Evolutionary conservation across 306 rosid species (phyloP).

Genomic region (Astragalus membranaceus): DNA sequence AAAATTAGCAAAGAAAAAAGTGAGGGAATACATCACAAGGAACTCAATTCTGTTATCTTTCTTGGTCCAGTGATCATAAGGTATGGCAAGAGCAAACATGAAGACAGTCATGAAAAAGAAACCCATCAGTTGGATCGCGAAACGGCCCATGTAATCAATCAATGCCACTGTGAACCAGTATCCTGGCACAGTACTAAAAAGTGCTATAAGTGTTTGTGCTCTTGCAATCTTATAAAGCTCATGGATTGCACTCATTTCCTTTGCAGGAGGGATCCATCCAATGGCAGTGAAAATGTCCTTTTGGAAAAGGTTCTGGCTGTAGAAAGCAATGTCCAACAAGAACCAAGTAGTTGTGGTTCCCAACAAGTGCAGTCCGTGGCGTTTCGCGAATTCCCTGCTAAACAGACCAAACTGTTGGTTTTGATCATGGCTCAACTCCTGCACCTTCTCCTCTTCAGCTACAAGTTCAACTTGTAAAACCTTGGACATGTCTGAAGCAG

Average conservation of each 20-base stretch:
- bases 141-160: conserved; percentile 68
- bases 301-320: conserved; percentile 87
- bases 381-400: conserved; percentile 39
- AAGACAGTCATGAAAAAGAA: conserved; percentile 91
- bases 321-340: conserved; percentile 77
- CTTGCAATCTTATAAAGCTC: conserved; percentile 65
- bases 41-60: conserved; percentile 51
- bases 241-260: conserved; percentile 61
- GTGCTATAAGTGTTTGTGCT: conserved; percentile 81
- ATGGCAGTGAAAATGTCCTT: conserved; percentile 73
- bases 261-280: conserved; percentile 69
- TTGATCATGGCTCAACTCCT: background rate
- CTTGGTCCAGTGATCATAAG: conserved; percentile 74
- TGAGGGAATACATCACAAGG: conserved; percentile 57
- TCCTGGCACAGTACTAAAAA: conserved; percentile 86
- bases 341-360: conserved; percentile 83
- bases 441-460: conserved; percentile 46
- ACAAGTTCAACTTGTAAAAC: conserved; percentile 58
- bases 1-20: conserved; percentile 84
- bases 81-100: conserved; percentile 86
- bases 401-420: conserved; percentile 55
- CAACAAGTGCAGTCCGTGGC: conserved; percentile 69
- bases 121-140: conserved; percentile 75
- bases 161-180: conserved; percentile 78
- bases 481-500: conserved; percentile 74